These are phyloP conservation scores for Darksidea phi DNA, from an alignment of 495 filamentous ascomycete species.

Conservation along the genomic window DNA sequence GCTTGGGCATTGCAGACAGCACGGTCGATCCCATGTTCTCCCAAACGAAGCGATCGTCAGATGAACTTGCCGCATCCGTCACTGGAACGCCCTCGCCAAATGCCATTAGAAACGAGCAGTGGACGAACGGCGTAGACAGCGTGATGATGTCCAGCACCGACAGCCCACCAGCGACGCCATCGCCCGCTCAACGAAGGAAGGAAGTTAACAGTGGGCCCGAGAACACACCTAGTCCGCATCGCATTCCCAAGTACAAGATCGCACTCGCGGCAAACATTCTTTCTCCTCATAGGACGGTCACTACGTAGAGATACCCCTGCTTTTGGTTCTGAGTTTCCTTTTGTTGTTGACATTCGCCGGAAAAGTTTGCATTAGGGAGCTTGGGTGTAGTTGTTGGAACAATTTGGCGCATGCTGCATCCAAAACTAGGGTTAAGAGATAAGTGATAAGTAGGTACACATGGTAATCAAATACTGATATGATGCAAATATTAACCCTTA, in stretches of 20 bases:
- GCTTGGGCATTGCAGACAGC: constrained; percentile 19
- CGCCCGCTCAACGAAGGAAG: constrained; percentile 8
- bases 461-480: too few species aligned
- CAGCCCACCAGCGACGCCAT: constrained; percentile 18
- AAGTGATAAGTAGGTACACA: too few species aligned
- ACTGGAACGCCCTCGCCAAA: constrained; percentile 20
- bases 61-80: constrained; percentile 20
- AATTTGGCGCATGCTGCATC: too few species aligned
- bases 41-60: constrained; percentile 31
- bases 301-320: constrained; percentile 11
- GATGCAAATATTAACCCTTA: too few species aligned
- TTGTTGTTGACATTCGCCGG: neutral
- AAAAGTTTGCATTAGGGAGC: too few species aligned
- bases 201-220: constrained; percentile 1
- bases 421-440: too few species aligned
- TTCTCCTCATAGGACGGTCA: neutral
- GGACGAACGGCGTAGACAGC: neutral
- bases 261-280: constrained; percentile 20
- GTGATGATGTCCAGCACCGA: neutral
- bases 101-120: neutral
- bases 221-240: constrained; percentile 11
- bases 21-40: constrained; percentile 16
- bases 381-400: too few species aligned
- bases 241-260: constrained; percentile 32
- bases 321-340: neutral